Conservation (phyloP, 1,284 basidiomycete genomes). For the Dichomitus squalens region DNA sequence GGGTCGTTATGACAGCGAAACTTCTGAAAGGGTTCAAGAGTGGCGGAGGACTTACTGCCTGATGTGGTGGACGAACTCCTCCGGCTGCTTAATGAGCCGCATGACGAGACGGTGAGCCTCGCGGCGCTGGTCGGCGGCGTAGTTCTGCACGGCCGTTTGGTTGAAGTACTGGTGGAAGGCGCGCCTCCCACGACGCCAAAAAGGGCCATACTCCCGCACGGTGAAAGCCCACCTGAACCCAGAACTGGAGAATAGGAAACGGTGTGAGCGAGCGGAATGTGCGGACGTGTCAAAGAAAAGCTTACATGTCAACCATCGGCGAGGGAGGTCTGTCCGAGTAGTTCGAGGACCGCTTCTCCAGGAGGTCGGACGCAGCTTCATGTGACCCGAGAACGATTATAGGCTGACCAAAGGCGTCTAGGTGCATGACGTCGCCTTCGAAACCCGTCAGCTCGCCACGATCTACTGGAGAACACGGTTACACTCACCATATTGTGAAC, state of each 20-base stretch:
- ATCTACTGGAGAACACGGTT: background rate
- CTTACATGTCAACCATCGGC: background rate
- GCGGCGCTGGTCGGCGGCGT: slow-evolving; percentile 2
- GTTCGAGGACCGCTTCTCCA: slow-evolving; percentile 3
- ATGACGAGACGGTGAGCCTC: slow-evolving; percentile 9
- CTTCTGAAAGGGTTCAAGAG: too few species aligned
- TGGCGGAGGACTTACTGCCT: slow-evolving; percentile 12
- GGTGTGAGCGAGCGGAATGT: background rate
- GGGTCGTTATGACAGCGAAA: too few species aligned
- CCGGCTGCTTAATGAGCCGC: slow-evolving; percentile 5
- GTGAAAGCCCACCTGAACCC: slow-evolving; percentile 16
- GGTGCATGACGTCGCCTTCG: background rate
- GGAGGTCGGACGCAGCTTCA: slow-evolving; percentile 1
- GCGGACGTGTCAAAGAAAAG: too few species aligned
- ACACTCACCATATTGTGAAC: background rate
- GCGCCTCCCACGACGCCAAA: slow-evolving; percentile 7
- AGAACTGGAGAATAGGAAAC: background rate
- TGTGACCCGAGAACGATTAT: slow-evolving; percentile 2
- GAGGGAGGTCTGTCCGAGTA: slow-evolving; percentile 1
- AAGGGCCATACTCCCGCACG: slow-evolving; percentile 14
- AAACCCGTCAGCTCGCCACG: background rate
- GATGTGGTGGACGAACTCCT: slow-evolving; percentile 16
- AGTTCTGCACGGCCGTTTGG: slow-evolving; percentile 4
- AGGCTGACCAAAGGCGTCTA: slow-evolving; percentile 1
- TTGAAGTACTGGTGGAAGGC: slow-evolving; percentile 23